phyloP scores from a whole-genome alignment of 1,284 basidiomycete genomes.

The Cutaneotrichosporon daszewskae region DNA sequence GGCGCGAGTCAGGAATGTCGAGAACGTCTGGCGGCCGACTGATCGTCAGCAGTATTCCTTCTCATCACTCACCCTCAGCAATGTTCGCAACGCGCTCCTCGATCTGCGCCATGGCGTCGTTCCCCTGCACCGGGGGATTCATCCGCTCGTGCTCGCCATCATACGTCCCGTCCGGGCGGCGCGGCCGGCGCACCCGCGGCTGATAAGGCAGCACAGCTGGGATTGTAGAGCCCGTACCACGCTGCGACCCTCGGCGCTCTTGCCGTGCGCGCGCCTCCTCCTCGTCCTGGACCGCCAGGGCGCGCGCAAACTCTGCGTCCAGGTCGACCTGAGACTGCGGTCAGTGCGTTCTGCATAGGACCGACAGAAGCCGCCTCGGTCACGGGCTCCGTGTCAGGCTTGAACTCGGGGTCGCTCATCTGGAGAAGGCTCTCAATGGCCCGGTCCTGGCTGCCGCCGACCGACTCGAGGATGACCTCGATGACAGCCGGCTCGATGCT shows the following conservation, averaged over 20 bases:
- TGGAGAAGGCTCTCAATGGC: slow-evolving; percentile 43
- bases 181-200: slow-evolving; percentile 33
- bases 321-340: slow-evolving; percentile 40
- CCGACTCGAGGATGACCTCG: slow-evolving; percentile 43
- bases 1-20: slow-evolving; percentile 33
- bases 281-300: slow-evolving; percentile 42
- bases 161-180: slow-evolving; percentile 11
- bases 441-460: slow-evolving; percentile 37
- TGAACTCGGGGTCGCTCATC: slow-evolving; percentile 47
- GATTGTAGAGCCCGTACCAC: neutral
- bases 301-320: slow-evolving; percentile 44
- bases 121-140: neutral
- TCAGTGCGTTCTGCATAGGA: slow-evolving; percentile 2
- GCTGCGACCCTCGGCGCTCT: neutral
- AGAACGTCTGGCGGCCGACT: slow-evolving; percentile 43
- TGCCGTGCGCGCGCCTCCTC: slow-evolving; percentile 15
- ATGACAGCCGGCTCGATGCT: slow-evolving; percentile 40
- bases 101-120: slow-evolving; percentile 18
- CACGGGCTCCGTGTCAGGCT: slow-evolving; percentile 33
- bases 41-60: slow-evolving; percentile 3
- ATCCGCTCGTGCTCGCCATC: slow-evolving; percentile 5
- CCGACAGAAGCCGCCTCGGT: too few relatives aligned
- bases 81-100: slow-evolving; percentile 42
- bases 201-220: slow-evolving; percentile 40
- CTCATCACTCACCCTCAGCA: slow-evolving; percentile 34